These are phyloP conservation scores for Phoenix roebelenii DNA, from an alignment of 176 grass and related monocot genomes.

Conservation along the genomic window DNA sequence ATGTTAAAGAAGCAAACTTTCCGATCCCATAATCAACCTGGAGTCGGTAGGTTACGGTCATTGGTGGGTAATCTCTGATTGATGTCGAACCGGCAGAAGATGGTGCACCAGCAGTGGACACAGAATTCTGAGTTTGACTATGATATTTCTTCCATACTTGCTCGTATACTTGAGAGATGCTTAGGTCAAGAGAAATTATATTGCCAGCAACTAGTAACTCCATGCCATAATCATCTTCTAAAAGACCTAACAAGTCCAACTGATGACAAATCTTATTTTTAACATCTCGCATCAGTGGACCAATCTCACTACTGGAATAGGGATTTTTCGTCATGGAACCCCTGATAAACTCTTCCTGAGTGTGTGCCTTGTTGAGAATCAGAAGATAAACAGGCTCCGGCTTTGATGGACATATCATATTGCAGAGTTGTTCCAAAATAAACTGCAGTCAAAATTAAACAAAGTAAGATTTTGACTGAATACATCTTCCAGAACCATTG, in stretches of 20 bases:
- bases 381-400: constrained; percentile 87
- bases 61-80: constrained; percentile 76
- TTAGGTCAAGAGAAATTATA: constrained; percentile 99
- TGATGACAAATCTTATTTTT: constrained; percentile 99
- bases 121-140: constrained; percentile 51
- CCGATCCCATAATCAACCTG: constrained; percentile 41
- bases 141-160: constrained; percentile 93
- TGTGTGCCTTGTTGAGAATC: constrained; percentile 93
- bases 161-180: constrained; percentile 89
- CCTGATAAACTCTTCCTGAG: constrained; percentile 96
- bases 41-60: constrained; percentile 89
- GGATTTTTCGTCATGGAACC: constrained; percentile 96
- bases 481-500: too few relatives aligned
- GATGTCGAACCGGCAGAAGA: constrained; percentile 37
- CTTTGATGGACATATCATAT: constrained; percentile 93
- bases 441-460: constrained; percentile 46
- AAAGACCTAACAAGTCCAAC: constrained; percentile 81
- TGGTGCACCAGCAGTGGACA: constrained; percentile 30
- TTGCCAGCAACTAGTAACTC: constrained; percentile 89
- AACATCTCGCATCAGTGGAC: constrained; percentile 93
- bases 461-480: too few relatives aligned
- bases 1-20: not conserved
- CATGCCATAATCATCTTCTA: constrained; percentile 96
- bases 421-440: constrained; percentile 94
- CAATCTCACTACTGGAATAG: constrained; percentile 83